phyloP scores from a whole-genome alignment of 768 basidiomycete genomes.

The Tricholoma furcatifolium region DNA sequence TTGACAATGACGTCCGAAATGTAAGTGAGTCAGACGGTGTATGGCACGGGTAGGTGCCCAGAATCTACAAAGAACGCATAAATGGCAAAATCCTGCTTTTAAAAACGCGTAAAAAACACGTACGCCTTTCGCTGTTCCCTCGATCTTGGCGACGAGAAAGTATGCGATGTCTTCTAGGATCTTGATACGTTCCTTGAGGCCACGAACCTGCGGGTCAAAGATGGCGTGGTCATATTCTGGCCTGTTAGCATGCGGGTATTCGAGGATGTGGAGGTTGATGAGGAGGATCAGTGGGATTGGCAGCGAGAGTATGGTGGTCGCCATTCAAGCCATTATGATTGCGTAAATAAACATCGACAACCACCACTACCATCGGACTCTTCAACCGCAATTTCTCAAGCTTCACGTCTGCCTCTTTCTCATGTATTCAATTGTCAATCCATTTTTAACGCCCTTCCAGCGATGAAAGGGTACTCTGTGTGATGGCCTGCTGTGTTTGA shows the following conservation, averaged over 20 bases:
- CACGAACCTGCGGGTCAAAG: constrained; percentile 42
- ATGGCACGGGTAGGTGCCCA: constrained; percentile 50
- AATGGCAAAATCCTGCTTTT: not conserved
- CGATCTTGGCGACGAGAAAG: constrained; percentile 47
- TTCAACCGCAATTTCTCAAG: no score
- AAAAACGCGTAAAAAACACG: not conserved
- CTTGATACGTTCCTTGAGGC: constrained; percentile 49
- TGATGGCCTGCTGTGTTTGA: no score
- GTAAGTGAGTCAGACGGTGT: constrained; percentile 51
- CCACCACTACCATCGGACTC: not conserved
- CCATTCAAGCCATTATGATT: constrained; percentile 15
- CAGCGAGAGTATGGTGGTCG: constrained; percentile 23
- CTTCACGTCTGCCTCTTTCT: no score
- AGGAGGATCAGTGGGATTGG: constrained; percentile 47
- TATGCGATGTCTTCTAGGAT: constrained; percentile 51
- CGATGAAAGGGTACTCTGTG: no score
- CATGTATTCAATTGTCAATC: no score
- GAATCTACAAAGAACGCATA: constrained; percentile 30
- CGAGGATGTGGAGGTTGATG: constrained; percentile 52
- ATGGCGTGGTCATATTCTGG: constrained; percentile 49
- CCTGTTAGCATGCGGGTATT: constrained; percentile 46
- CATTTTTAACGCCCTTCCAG: no score
- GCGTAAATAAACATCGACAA: not conserved
- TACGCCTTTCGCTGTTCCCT: constrained; percentile 33
- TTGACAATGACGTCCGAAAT: constrained; percentile 50